Conservation (phyloP, 495 filamentous ascomycete genomes). For the Penicillium coprophilum region DNA sequence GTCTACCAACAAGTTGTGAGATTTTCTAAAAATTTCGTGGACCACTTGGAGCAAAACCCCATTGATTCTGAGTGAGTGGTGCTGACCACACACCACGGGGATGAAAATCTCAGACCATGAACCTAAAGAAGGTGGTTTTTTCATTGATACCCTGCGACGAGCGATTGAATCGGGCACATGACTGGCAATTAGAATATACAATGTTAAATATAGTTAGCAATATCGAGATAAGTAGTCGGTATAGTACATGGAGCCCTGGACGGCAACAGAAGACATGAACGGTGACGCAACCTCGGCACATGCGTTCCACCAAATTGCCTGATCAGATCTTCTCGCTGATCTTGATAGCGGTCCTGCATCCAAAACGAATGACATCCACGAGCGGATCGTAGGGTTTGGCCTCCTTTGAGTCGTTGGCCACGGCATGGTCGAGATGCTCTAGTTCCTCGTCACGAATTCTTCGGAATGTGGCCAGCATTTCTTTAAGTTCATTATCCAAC, state of each 20-base stretch:
- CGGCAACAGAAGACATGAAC: constrained; percentile 3
- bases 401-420: constrained; percentile 85
- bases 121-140: not conserved
- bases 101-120: not conserved
- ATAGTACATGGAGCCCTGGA: constrained; percentile 9
- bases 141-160: constrained; percentile 18
- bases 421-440: constrained; percentile 93
- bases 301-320: not conserved
- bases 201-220: not conserved
- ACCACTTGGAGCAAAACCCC: constrained; percentile 37
- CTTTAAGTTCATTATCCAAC: constrained; percentile 73
- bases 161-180: not conserved
- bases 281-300: not conserved
- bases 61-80: not conserved
- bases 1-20: constrained; percentile 80
- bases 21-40: constrained; percentile 77
- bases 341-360: constrained; percentile 90
- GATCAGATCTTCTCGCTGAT: constrained; percentile 77
- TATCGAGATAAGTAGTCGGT: not conserved
- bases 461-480: constrained; percentile 70
- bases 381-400: constrained; percentile 85
- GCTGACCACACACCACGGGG: not conserved
- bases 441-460: constrained; percentile 93
- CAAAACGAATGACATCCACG: constrained; percentile 82
- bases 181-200: not conserved